Percentiles rank a stretch among this genome's conserved stretches.
Evolutionary conservation across 2,329 filamentous ascomycete species (phyloP).

Genomic region (Trichoderma guizhouense): DNA sequence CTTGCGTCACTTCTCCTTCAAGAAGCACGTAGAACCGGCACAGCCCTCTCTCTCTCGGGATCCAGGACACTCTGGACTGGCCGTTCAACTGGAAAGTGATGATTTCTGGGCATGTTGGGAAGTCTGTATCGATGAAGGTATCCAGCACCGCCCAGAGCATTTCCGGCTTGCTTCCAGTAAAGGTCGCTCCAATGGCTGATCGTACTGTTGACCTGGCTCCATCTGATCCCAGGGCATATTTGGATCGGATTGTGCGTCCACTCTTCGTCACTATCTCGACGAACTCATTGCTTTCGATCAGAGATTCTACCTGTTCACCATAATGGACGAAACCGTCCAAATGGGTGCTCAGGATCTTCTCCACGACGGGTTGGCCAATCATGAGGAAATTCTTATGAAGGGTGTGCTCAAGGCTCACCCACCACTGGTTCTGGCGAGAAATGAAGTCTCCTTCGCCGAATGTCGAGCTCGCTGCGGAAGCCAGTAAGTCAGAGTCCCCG

Average conservation of each 20-base stretch:
- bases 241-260: constrained; percentile 33
- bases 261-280: constrained; percentile 34
- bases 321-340: constrained; percentile 37
- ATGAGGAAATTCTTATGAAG: constrained; percentile 49
- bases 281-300: constrained; percentile 58
- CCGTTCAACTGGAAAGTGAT: constrained; percentile 46
- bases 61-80: constrained; percentile 47
- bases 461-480: constrained; percentile 42
- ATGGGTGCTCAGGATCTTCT: constrained; percentile 36
- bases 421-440: constrained; percentile 47
- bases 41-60: constrained; percentile 46
- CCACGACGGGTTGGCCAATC: constrained; percentile 47
- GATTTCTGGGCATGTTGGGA: constrained; percentile 44
- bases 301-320: constrained; percentile 34
- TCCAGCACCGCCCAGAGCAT: constrained; percentile 50
- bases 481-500: not conserved
- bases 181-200: constrained; percentile 36
- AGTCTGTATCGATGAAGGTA: constrained; percentile 48
- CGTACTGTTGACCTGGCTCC: constrained; percentile 50
- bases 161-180: constrained; percentile 46
- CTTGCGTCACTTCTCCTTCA: constrained; percentile 42
- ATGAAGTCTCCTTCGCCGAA: constrained; percentile 46
- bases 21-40: constrained; percentile 47
- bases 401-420: constrained; percentile 43
- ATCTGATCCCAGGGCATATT: constrained; percentile 51